Percentiles rank a stretch among this genome's conserved stretches.
These are phyloP conservation scores for Batkoa obscura DNA, from an alignment of 371 early-diverging fungal genomes.

Conservation along the genomic window DNA sequence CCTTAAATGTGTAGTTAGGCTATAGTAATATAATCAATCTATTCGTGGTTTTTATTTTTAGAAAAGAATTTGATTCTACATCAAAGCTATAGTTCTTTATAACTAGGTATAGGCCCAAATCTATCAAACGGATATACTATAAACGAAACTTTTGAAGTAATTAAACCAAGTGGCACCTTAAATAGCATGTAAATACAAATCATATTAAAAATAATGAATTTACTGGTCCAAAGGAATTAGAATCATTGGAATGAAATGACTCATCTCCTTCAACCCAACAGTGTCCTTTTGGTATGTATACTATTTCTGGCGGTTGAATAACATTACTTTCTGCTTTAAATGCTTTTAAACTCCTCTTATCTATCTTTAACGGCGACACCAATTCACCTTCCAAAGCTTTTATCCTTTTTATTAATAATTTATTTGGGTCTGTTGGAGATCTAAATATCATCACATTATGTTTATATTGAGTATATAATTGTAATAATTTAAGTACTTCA, in stretches of 20 bases:
- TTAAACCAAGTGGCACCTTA: neutral
- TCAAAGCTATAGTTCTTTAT: too few relatives aligned
- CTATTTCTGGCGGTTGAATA: neutral
- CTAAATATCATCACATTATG: slow-evolving; percentile 13
- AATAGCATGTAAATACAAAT: neutral
- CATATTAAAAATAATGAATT: slow-evolving; percentile 3
- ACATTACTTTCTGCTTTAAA: slow-evolving; percentile 8
- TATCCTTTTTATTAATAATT: slow-evolving; percentile 59
- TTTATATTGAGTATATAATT: neutral
- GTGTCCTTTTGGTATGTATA: slow-evolving; percentile 57
- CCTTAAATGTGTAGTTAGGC: too few relatives aligned
- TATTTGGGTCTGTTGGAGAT: slow-evolving; percentile 50
- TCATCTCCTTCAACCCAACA: slow-evolving; percentile 91
- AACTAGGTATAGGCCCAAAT: neutral
- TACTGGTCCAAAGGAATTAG: slow-evolving; percentile 72
- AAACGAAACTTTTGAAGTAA: neutral
- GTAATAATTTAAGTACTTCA: slow-evolving; percentile 23
- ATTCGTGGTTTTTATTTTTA: too few relatives aligned
- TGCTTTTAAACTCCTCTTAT: slow-evolving; percentile 8
- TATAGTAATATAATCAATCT: too few relatives aligned
- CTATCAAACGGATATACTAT: neutral
- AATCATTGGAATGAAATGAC: slow-evolving; percentile 63
- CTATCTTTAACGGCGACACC: slow-evolving; percentile 30
- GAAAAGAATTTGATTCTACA: too few relatives aligned
- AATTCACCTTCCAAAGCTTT: slow-evolving; percentile 73